Base-by-base conservation (phyloP, 495 filamentous ascomycete genomes). In the Cairneyella variabilis region DNA sequence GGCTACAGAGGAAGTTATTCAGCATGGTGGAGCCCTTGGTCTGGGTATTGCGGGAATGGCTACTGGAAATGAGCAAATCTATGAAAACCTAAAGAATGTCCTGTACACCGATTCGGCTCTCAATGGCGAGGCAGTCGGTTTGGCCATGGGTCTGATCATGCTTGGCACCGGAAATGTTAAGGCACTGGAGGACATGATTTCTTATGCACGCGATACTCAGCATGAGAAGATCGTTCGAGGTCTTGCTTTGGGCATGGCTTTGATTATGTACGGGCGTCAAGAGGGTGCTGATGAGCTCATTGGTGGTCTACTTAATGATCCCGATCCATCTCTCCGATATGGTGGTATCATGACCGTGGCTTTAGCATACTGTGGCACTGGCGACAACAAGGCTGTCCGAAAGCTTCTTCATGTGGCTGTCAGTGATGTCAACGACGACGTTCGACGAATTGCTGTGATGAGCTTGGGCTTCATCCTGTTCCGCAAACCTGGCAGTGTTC, bases 291-390 rank as follows among this genome's bases (percentile, higher is more conserved):
- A 99, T 70, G 88, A 90, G 61, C 78, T 96, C 58, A 95, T 97
- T 60, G 91, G 92, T 62, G 89, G 90, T 44, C 84, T 99, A 10
- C 75, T 99, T 32, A 89, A 89, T 56, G 95, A 97, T 60, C 90
- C 93, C 3, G 93, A 99, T 62, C 89, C 93, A 58, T 89, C 89
- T 22, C 74, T 99, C 45, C 83, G 95, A 53, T 99, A 99, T 62
- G 95, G 95, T 61, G 95, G 95, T 74, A 96, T 99, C 64, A 91
- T 97, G 84, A 97, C 93, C n/a, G 87, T 97, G 30, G 93, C 95
- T 25, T 76, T 99, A 65, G 95, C 95, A 8, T 99, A 97, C 69
- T 97, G 91, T 70, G 95, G 95, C 30, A 96, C 86, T 46, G 88
- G 91, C 18, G 96, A 90, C 82, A 99, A 99, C 77, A 97, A 97